A percentile compares a stretch with the other conserved stretches of the same genome.
phyloP scores from a whole-genome alignment of 1,284 basidiomycete genomes.

The Leccinum colubrinum region DNA sequence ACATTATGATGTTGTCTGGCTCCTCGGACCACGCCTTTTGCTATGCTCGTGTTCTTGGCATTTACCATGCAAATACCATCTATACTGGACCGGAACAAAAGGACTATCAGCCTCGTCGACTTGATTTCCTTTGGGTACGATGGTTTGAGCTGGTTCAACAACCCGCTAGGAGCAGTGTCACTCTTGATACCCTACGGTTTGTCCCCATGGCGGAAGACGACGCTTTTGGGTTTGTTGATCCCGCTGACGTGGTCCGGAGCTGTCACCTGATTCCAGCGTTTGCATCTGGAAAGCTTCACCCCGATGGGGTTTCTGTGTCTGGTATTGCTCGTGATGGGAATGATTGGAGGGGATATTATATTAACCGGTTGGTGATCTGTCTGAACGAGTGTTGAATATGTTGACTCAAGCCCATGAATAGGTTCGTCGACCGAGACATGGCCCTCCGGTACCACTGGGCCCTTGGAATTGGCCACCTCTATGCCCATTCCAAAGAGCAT shows the following conservation, averaged over 20 bases:
- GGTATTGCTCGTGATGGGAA: not conserved
- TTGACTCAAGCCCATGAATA: not conserved
- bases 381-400: not conserved
- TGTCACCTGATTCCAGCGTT: not conserved
- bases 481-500: not conserved
- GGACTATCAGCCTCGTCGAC: not conserved
- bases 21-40: not conserved
- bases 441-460: not conserved
- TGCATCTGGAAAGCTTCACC: not conserved
- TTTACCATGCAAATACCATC: not conserved
- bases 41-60: not conserved
- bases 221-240: not conserved
- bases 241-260: not conserved
- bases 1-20: not conserved
- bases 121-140: not conserved
- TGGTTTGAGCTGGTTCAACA: not conserved
- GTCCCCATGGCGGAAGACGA: not conserved
- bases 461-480: not conserved
- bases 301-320: not conserved
- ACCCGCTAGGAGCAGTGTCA: not conserved
- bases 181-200: not conserved
- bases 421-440: not conserved
- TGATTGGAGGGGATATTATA: not conserved
- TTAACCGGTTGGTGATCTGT: not conserved
- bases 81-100: not conserved